phyloP scores from a whole-genome alignment of 2,329 filamentous ascomycete species.

The Fonsecaea monophora region DNA sequence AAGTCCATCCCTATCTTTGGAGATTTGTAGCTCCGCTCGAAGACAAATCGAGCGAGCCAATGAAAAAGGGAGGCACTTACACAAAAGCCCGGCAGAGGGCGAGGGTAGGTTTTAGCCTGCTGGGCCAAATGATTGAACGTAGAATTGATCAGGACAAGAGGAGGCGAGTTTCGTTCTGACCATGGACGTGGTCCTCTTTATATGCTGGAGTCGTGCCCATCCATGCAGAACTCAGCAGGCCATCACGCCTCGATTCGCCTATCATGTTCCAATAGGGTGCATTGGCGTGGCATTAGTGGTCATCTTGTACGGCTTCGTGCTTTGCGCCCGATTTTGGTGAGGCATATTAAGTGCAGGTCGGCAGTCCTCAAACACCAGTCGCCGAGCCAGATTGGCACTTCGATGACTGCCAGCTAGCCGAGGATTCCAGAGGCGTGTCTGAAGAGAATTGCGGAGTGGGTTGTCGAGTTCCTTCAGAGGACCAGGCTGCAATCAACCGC shows the following conservation, averaged over 20 bases:
- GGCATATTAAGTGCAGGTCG: background rate
- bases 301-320: conserved; percentile 5
- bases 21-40: conserved; percentile 5
- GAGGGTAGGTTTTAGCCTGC: background rate
- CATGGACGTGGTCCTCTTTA: conserved; percentile 15
- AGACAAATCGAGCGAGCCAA: background rate
- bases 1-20: background rate
- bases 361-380: background rate
- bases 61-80: background rate
- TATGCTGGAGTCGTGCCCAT: background rate
- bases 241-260: conserved; percentile 1
- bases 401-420: background rate
- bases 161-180: background rate
- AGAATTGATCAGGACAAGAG: background rate
- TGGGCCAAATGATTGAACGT: background rate
- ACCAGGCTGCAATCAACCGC: background rate
- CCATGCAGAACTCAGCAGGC: background rate
- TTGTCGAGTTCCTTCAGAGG: background rate
- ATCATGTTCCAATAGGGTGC: conserved; percentile 15
- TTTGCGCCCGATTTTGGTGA: conserved; percentile 12
- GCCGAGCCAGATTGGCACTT: background rate
- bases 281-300: conserved; percentile 24
- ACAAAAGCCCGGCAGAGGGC: background rate
- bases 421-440: background rate
- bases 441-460: background rate